Evolutionary conservation across 73 alveolate species (phyloP), one percentile per base, ranked within the genome.

Genomic region (Paramecium pentaurelia): DNA sequence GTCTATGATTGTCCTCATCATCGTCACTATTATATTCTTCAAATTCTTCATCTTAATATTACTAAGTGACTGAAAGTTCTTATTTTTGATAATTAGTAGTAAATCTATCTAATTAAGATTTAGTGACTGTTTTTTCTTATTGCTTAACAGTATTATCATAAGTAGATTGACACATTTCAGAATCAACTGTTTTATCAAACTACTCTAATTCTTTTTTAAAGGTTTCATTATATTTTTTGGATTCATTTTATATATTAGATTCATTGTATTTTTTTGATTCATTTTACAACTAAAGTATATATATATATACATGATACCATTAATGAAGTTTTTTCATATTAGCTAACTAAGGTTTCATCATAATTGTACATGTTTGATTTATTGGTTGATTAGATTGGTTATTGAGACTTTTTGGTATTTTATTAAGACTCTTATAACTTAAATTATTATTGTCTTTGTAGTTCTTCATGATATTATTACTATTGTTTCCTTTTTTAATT

Each of bases 1-100:
- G 47, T 45, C 91, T 22, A 16, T 80, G 77, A 20, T 80, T 49
- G 45, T 80, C 77, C 1, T 25, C 34, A n/a, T 80, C 91, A 10
- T 80, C 91, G 45, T 80, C 91, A 49, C 91, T 80, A 80, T 80
- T 80, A 10, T 80, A 80, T 80, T 80, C 91, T 47, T 80, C 91
- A 47, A 80, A 80, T 80, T 42, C 77, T 42, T 80, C 91, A 80
- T 47, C 75, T 22, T 47, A 5, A 80, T 80, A 80, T 80, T 80
- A 20, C 27, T 80, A 47, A 10, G 91, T 80, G 42, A 80, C 91
- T 12, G 91, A 80, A 7, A 80, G 14, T 47, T 80, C 91, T 64
- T 80, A 44, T 11, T 45, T 20, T 12, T 45, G 32, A 44, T 47
- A 54, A 54, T 54, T 54, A 54, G 28, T 28, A n/a, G 47, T 42